Evolutionary conservation across 2,329 filamentous ascomycete species (phyloP).

Genomic region (Nothomitra cinnamomea): DNA sequence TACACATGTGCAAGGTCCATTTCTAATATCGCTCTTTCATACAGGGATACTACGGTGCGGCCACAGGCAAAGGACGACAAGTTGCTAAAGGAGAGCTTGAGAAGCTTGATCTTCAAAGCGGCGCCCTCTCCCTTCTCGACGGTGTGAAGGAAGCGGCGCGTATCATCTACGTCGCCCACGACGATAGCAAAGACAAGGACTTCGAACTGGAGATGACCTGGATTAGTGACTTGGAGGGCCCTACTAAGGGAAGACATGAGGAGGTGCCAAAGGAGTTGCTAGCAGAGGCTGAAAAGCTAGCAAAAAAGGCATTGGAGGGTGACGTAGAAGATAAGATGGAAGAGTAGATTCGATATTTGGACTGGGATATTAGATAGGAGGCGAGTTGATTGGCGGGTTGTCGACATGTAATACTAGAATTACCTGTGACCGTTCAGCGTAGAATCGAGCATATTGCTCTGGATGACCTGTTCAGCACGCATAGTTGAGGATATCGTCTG

Average conservation of each 20-base stretch:
- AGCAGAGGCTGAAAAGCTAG: slow-evolving; percentile 83
- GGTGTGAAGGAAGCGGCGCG: slow-evolving; percentile 91
- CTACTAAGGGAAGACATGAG: slow-evolving; percentile 82
- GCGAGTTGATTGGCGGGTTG: neutral
- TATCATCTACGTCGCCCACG: slow-evolving; percentile 94
- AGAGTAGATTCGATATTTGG: neutral
- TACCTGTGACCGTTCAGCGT: neutral
- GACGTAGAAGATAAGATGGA: slow-evolving; percentile 43
- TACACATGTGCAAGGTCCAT: neutral
- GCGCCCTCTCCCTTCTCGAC: slow-evolving; percentile 61
- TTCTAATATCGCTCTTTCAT: slow-evolving; percentile 1
- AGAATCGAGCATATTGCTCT: neutral
- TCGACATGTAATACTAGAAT: slow-evolving; percentile 2
- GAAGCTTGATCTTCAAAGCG: slow-evolving; percentile 77
- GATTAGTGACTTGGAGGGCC: slow-evolving; percentile 72
- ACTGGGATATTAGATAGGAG: too few relatives aligned
- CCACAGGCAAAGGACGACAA: slow-evolving; percentile 91
- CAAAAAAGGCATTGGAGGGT: slow-evolving; percentile 75
- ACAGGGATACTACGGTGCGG: slow-evolving; percentile 88
- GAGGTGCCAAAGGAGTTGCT: slow-evolving; percentile 82
- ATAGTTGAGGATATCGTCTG: neutral
- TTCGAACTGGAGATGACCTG: slow-evolving; percentile 99
- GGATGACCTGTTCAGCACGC: neutral
- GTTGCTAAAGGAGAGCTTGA: slow-evolving; percentile 95
- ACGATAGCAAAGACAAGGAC: slow-evolving; percentile 99